These are phyloP conservation scores for Naganishia vaughanmartiniae DNA, from an alignment of 768 basidiomycete species.

Conservation along the genomic window DNA sequence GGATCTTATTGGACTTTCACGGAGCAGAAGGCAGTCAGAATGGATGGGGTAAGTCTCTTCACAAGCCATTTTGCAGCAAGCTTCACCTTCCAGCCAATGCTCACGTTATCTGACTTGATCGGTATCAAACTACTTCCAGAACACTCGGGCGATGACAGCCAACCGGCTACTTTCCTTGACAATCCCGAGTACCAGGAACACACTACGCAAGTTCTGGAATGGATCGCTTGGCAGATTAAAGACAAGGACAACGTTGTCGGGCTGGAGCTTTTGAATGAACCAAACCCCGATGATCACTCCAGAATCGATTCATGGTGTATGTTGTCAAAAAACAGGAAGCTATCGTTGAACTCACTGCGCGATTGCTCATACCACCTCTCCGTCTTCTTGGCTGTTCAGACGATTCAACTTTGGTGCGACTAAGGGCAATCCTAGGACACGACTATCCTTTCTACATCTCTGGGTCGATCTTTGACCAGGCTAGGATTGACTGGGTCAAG, in stretches of 20 bases:
- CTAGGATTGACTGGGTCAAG: constrained; percentile 15
- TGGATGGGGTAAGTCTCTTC: constrained; percentile 12
- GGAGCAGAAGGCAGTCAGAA: constrained; percentile 32
- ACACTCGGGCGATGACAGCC: constrained; percentile 38
- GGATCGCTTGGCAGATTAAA: constrained; percentile 47
- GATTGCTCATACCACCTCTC: neutral
- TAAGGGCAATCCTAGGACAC: constrained; percentile 18
- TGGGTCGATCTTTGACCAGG: constrained; percentile 14
- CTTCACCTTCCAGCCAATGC: neutral
- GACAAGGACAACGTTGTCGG: constrained; percentile 50
- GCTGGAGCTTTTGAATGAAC: constrained; percentile 50
- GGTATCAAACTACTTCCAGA: constrained; percentile 10
- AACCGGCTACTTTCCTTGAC: neutral
- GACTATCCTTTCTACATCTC: constrained; percentile 30
- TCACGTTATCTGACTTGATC: neutral
- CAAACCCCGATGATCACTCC: constrained; percentile 25
- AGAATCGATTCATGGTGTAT: constrained; percentile 17
- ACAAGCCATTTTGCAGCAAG: neutral
- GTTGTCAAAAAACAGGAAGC: neutral
- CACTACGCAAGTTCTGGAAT: constrained; percentile 56
- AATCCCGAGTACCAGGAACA: neutral
- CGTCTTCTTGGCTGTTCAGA: neutral
- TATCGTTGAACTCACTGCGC: neutral
- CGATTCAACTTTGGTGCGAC: neutral
- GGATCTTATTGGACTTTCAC: constrained; percentile 47